Evolutionary conservation across 495 filamentous ascomycete species (phyloP), one percentile per base, ranked within the genome.

Genomic region (Penicillium fimorum): DNA sequence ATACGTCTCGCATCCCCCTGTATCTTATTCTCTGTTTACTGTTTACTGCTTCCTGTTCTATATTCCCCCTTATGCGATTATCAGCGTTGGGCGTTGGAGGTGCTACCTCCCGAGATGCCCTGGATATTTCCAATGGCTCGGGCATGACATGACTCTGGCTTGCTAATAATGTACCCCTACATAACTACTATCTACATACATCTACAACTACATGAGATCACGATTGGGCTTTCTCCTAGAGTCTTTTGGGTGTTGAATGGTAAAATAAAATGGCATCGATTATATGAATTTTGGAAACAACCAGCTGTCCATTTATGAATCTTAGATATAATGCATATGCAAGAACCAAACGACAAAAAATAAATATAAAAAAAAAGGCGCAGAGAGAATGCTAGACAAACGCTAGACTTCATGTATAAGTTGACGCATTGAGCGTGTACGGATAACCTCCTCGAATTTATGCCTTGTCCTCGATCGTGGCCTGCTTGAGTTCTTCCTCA

Each of bases 401-500:
- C 52, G 52, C 52, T 60, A 57, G 50, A 53, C 43, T 51, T 38
- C 54, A 58, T 65, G 52, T 56, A 53, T 32, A 38, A 38, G 48
- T 50, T 43, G 50, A 45, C 37, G 53, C 42, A 41, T 55, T 29
- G 11, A 38, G 18, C 44, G 42, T 46, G 13, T 35, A 33, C 18
- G 12, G 15, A 51, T n/a, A 25, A 18, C 6, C 13, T 40, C 27
- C 37, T 32, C 11, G 27, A 15, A 35, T 64, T 53, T 74, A 78
- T 53, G 71, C 72, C 59, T 73, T 69, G 56, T 87, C 82, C 69
- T 86, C 84, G 29, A 87, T 64, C 50, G 76, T 76, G 25, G 80
- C 78, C 65, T 84, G 77, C 71, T 85, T 67, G 52, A 87, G 67
- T 57, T 87, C 84, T 29, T 82, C 79, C 0, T 79, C 66, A 12